A percentile compares a stretch with the other conserved stretches of the same genome.
phyloP scores from a whole-genome alignment of 306 rosid species.

The Mimosa pudica region DNA sequence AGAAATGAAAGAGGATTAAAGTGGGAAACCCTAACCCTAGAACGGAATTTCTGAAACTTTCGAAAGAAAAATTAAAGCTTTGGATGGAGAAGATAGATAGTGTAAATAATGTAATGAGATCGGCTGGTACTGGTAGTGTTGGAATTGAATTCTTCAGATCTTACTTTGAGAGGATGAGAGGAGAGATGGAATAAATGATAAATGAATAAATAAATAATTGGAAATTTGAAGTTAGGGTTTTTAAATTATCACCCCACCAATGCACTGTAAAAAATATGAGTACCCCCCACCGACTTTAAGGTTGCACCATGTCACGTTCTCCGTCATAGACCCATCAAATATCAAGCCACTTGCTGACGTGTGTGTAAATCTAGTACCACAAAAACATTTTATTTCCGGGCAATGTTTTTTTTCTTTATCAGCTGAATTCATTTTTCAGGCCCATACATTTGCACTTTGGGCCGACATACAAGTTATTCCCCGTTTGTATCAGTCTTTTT shows the following conservation, averaged over 20 bases:
- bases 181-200: no score
- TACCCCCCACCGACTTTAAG: background rate
- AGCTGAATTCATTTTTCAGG: background rate
- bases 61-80: background rate
- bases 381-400: no score
- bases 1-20: background rate
- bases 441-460: background rate
- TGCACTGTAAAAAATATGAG: background rate
- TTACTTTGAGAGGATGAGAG: no score
- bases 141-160: background rate
- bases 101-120: background rate
- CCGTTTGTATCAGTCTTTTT: no score
- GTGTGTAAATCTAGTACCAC: background rate
- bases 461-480: background rate
- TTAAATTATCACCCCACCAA: no score
- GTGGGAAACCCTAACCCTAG: constrained; percentile 48
- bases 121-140: no score
- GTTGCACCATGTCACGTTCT: constrained; percentile 16
- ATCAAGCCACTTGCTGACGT: background rate
- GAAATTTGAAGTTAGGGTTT: constrained; percentile 14
- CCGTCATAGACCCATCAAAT: background rate
- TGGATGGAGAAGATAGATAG: constrained; percentile 9
- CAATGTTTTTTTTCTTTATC: background rate
- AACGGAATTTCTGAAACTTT: constrained; percentile 43
- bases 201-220: no score